phyloP scores from a whole-genome alignment of 805 yeast species.

The Yamadazyma ubonensis region DNA sequence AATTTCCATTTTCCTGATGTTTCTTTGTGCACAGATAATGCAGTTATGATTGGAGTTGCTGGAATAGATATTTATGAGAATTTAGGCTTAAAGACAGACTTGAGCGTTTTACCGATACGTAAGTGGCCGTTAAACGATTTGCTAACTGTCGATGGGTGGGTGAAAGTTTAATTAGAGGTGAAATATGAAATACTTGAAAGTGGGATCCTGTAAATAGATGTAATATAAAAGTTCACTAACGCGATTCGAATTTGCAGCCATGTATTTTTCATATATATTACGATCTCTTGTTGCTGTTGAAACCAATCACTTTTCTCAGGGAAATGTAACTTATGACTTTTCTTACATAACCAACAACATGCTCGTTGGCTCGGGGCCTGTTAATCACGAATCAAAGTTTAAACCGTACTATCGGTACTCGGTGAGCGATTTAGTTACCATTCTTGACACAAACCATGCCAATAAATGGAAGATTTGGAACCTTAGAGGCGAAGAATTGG shows the following conservation, averaged over 20 bases:
- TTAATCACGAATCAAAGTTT: constrained; percentile 32
- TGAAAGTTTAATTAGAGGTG: constrained; percentile 19
- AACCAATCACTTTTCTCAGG: constrained; percentile 14
- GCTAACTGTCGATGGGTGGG: constrained; percentile 53
- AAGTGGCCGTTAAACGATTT: constrained; percentile 79
- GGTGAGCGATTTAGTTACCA: constrained; percentile 48
- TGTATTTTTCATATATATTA: constrained; percentile 6
- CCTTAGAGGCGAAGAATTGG: constrained; percentile 57
- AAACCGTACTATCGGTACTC: constrained; percentile 52
- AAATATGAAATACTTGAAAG: constrained; percentile 12
- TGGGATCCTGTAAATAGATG: constrained; percentile 1
- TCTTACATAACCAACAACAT: constrained; percentile 64
- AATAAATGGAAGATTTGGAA: constrained; percentile 72
- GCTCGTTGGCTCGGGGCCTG: constrained; percentile 78
- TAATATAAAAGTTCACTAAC: neutral
- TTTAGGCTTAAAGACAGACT: constrained; percentile 45
- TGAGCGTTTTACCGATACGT: constrained; percentile 61
- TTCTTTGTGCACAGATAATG: constrained; percentile 86
- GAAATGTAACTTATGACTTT: constrained; percentile 49
- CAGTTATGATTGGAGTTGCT: constrained; percentile 97
- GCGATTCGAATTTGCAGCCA: constrained; percentile 2
- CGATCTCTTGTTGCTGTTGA: constrained; percentile 17
- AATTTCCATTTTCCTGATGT: constrained; percentile 66
- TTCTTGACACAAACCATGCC: constrained; percentile 48
- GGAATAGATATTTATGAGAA: constrained; percentile 82